Percentiles rank a stretch among this genome's conserved stretches.
phyloP scores from a whole-genome alignment of 306 rosid species.

The Vigna unguiculata region DNA sequence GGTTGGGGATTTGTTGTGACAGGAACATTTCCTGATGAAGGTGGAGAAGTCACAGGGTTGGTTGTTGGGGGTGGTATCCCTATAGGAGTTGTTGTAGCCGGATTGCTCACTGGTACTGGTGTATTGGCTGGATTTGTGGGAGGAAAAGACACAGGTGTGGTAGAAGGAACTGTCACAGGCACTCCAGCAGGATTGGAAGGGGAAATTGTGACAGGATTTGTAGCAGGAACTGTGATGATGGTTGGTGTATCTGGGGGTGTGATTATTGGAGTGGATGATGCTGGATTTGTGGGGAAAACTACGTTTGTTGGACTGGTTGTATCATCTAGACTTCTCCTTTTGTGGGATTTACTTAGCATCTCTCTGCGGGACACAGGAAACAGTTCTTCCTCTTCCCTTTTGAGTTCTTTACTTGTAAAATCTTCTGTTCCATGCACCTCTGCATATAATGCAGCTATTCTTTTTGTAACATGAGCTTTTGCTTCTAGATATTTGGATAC shows the following conservation, averaged over 20 bases:
- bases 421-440: conserved; percentile 55
- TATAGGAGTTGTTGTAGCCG: conserved; percentile 57
- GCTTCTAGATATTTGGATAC: conserved; percentile 58
- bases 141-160: conserved; percentile 67
- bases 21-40: conserved; percentile 70
- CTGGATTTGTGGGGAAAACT: conserved; percentile 69
- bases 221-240: conserved; percentile 75
- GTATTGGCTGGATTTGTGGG: conserved; percentile 62
- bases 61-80: conserved; percentile 60
- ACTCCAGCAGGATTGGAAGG: conserved; percentile 70
- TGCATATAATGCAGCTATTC: conserved; percentile 60
- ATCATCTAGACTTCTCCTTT: conserved; percentile 59
- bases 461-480: conserved; percentile 44
- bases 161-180: conserved; percentile 67
- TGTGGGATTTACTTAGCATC: conserved; percentile 13
- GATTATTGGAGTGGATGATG: conserved; percentile 46
- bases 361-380: conserved; percentile 36
- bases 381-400: conserved; percentile 48
- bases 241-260: conserved; percentile 74
- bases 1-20: conserved; percentile 61
- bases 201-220: conserved; percentile 71
- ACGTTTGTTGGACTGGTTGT: conserved; percentile 56
- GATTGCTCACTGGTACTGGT: conserved; percentile 45
- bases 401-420: conserved; percentile 35
- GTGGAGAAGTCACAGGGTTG: conserved; percentile 79